Percentiles rank a stretch among this genome's conserved stretches.
Conservation (phyloP, 495 filamentous ascomycete genomes). For the Tuber calosporum region DNA sequence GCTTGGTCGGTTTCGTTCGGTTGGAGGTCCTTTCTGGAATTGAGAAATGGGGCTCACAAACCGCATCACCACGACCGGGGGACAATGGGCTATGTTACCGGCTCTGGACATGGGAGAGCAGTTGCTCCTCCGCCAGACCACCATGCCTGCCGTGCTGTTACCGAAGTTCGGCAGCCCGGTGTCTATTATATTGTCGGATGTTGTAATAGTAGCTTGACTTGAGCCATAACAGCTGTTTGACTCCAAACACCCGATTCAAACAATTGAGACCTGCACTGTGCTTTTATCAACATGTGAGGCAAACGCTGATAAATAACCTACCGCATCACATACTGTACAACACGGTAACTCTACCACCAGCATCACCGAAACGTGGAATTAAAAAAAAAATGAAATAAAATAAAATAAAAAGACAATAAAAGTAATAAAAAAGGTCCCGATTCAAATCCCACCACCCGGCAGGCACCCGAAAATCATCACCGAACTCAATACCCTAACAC, state of each 20-base stretch:
- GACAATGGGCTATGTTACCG: neutral
- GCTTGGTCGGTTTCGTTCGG: neutral
- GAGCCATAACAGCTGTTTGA: neutral
- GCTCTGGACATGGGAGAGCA: neutral
- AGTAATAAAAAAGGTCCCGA: neutral
- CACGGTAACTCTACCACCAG: neutral
- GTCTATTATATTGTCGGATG: neutral
- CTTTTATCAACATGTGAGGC: neutral
- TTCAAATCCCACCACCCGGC: slow-evolving; percentile 2
- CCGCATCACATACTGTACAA: neutral
- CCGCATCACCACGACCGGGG: neutral
- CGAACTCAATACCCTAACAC: neutral
- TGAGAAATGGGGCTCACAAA: neutral
- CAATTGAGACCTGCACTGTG: neutral
- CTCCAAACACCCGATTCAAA: neutral
- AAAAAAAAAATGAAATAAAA: neutral
- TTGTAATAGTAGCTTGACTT: neutral
- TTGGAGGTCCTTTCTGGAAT: neutral
- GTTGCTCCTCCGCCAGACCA: neutral
- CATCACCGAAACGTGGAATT: neutral
- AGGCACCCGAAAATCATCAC: neutral
- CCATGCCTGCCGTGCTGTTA: neutral
- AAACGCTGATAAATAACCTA: neutral
- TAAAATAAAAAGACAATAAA: neutral
- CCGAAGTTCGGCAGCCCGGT: neutral